Evolutionary conservation across 352 stramenopile species (phyloP), one percentile per base, ranked within the genome.

Genomic region (Elongisporangium anandrum): DNA sequence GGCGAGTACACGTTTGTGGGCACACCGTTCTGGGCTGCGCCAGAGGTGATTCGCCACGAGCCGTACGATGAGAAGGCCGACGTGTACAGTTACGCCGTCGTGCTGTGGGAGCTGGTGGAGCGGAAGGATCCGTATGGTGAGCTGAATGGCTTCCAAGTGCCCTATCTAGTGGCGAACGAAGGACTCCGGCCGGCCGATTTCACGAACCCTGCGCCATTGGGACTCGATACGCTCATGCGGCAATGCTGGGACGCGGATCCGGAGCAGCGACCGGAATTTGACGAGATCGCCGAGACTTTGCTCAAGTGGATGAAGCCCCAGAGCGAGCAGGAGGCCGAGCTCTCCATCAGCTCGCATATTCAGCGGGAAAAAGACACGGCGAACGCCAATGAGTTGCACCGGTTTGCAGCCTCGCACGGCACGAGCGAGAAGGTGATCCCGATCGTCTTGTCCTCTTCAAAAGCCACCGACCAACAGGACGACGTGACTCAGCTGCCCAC

Each of bases 111-210:
- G 39, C 65, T 92, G 2, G 71, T 90, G 9, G 80, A 92, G 51
- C 77, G 83, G 9, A 85, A 77, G 39, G 83, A 90, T 20, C 81
- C 83, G 10, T 92, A 90, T 62, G 75, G 82, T n/a, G 61, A 63
- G 10, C 66, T 93, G 17, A 93, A 93, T 23, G 70, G 75, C n/a
- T 88, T 89, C 54, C 83, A 91, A 56, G 83, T 93, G 22, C 83
- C 83, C 19, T 60, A 89, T 5, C 72, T 81, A 10, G 81, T 92
- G 5, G 79, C 79, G 4, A 88, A 92, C 49, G 81, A 92, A 13
- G 81, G 81, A 0, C 67, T 90, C 7, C 71, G 83, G 17, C 83
- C 83, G 0, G 56, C 60, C 10, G 65, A 76, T 2, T 88, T 91
- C 58, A 64, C 56, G 0, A 77, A 72, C 4, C 53, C 75, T 24